phyloP scores from a whole-genome alignment of 192 early-diverging fungal genomes.

The Backusella tarrabulga region DNA sequence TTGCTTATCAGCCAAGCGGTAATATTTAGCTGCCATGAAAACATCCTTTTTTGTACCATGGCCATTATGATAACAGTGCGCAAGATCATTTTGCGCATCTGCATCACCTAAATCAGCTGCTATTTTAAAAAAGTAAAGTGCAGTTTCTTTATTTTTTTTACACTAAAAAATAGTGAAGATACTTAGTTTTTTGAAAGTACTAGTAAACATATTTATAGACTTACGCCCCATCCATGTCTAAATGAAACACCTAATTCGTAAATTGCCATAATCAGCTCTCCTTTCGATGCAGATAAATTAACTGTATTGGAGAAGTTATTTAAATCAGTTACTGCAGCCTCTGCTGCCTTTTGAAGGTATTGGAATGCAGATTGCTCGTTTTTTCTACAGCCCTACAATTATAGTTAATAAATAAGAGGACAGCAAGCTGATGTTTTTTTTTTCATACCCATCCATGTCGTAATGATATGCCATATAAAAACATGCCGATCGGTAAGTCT shows the following conservation, averaged over 20 bases:
- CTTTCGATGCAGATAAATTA: constrained; percentile 56
- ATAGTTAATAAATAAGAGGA: background rate
- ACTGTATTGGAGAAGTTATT: constrained; percentile 32
- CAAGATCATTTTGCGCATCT: constrained; percentile 50
- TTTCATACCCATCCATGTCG: constrained; percentile 75
- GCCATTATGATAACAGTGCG: constrained; percentile 66
- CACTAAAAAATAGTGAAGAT: background rate
- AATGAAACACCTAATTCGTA: constrained; percentile 79
- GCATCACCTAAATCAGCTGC: constrained; percentile 60
- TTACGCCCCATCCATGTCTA: constrained; percentile 77
- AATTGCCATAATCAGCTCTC: constrained; percentile 76
- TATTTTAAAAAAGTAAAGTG: constrained; percentile 78
- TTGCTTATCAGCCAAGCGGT: constrained; percentile 70
- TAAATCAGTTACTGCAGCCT: constrained; percentile 62
- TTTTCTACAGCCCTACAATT: constrained; percentile 58
- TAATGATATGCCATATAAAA: constrained; percentile 76
- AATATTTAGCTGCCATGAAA: constrained; percentile 72
- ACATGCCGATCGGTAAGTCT: constrained; percentile 71
- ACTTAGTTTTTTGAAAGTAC: background rate
- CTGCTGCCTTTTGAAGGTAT: constrained; percentile 71
- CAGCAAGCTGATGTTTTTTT: background rate
- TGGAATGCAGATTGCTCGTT: constrained; percentile 68
- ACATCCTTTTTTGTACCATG: constrained; percentile 70
- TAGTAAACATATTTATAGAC: background rate
- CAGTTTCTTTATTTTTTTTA: constrained; percentile 61